phyloP scores from a whole-genome alignment of 192 early-diverging fungal genomes.

The Podila verticillata region DNA sequence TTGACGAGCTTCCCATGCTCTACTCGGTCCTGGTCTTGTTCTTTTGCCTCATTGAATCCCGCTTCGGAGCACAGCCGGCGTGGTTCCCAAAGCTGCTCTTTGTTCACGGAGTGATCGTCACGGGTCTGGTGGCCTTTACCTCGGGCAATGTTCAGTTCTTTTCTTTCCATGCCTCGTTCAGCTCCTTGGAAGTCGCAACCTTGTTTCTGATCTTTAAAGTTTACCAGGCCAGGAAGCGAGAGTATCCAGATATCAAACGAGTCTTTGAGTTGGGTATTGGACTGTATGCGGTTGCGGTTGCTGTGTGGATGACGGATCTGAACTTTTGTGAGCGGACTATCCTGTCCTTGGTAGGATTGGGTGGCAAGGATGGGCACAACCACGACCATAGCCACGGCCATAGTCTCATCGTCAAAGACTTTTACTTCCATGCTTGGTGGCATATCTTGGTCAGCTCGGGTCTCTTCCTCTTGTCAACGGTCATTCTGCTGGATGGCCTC shows the following conservation, averaged over 20 bases:
- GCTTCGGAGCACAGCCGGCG: slow-evolving; percentile 54
- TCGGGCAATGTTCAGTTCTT: slow-evolving; percentile 32
- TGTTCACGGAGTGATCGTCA: slow-evolving; percentile 57
- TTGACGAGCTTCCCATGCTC: slow-evolving; percentile 64
- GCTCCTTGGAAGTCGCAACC: slow-evolving; percentile 23
- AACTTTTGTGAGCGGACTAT: slow-evolving; percentile 37
- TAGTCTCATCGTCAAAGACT: slow-evolving; percentile 50
- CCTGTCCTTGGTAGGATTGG: slow-evolving; percentile 4
- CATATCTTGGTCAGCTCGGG: slow-evolving; percentile 68
- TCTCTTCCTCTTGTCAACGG: slow-evolving; percentile 63
- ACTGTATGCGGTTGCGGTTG: slow-evolving; percentile 23
- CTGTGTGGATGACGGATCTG: slow-evolving; percentile 46
- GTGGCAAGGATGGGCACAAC: neutral
- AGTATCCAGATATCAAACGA: slow-evolving; percentile 37
- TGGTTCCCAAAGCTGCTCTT: slow-evolving; percentile 55
- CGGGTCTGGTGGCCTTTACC: slow-evolving; percentile 30
- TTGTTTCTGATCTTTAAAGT: slow-evolving; percentile 36
- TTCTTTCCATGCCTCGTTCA: slow-evolving; percentile 39
- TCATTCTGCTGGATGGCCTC: slow-evolving; percentile 57
- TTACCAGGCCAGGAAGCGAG: slow-evolving; percentile 26
- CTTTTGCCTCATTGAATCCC: slow-evolving; percentile 52
- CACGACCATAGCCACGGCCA: slow-evolving; percentile 42
- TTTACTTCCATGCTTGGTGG: slow-evolving; percentile 71
- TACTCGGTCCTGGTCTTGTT: slow-evolving; percentile 45
- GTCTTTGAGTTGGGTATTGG: slow-evolving; percentile 42